Conservation (phyloP, 169 alveolate genomes). For the Plasmodium gaboni region DNA sequence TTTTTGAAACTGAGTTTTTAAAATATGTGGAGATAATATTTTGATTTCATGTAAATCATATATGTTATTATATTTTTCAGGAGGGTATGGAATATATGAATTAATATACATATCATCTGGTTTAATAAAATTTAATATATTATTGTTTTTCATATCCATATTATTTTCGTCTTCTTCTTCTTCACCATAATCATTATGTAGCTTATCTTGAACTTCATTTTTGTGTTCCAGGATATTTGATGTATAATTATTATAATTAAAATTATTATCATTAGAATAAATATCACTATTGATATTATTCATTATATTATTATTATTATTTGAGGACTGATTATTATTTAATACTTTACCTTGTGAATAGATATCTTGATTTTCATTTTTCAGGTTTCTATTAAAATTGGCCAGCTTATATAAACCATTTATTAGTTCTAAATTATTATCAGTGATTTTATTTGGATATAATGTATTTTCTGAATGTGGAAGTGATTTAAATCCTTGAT, state of each 20-base stretch:
- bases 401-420: neutral
- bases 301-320: neutral
- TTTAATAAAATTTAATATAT: conserved; percentile 1
- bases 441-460: neutral
- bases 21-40: conserved; percentile 70
- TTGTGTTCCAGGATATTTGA: neutral
- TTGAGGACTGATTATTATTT: neutral
- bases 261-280: conserved; percentile 2
- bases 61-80: conserved; percentile 70
- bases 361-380: too few relatives aligned
- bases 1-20: conserved; percentile 40
- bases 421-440: neutral
- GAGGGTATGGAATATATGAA: conserved; percentile 74
- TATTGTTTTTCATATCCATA: neutral
- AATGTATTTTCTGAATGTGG: neutral
- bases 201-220: neutral
- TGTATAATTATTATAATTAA: neutral
- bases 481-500: neutral
- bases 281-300: neutral
- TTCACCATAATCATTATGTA: neutral
- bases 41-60: conserved; percentile 76
- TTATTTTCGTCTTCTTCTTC: conserved; percentile 2
- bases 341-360: neutral
- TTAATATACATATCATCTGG: conserved; percentile 52
- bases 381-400: neutral